These are phyloP conservation scores for Elongisporangium prolatum DNA, from an alignment of 352 stramenopile genomes.

Conservation along the genomic window DNA sequence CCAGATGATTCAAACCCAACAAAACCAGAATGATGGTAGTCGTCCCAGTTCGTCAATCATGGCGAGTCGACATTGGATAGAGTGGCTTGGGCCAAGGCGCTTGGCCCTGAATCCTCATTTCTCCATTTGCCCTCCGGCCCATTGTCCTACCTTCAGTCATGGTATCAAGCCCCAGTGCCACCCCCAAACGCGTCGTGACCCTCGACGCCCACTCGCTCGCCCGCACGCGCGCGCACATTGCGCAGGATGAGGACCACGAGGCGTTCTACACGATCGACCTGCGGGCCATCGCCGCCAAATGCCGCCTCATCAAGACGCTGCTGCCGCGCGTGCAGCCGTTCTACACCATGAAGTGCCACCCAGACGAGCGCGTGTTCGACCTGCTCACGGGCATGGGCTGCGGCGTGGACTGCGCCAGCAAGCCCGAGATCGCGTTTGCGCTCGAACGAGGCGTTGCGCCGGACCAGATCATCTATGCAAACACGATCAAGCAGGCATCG, in stretches of 20 bases:
- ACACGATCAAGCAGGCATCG: constrained; percentile 81
- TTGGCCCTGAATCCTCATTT: not conserved
- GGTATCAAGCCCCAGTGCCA: not conserved
- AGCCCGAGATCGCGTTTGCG: constrained; percentile 70
- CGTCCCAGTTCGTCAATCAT: not conserved
- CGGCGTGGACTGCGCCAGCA: constrained; percentile 87
- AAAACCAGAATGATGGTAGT: not conserved
- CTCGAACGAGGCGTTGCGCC: constrained; percentile 40
- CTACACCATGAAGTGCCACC: constrained; percentile 92
- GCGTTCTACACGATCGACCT: constrained; percentile 68
- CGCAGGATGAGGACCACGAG: constrained; percentile 29
- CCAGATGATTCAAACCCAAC: not conserved
- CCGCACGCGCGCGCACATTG: constrained; percentile 22
- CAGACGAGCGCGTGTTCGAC: constrained; percentile 51
- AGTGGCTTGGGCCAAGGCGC: too few relatives aligned
- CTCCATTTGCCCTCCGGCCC: not conserved
- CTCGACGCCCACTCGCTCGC: constrained; percentile 9
- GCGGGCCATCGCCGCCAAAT: constrained; percentile 38
- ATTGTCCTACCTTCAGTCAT: not conserved
- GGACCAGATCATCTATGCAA: constrained; percentile 85
- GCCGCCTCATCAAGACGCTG: constrained; percentile 37
- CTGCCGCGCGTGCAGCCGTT: constrained; percentile 59
- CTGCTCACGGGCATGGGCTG: constrained; percentile 41
- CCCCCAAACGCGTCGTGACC: not conserved
- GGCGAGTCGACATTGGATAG: not conserved